Base-by-base conservation (phyloP, 2,329 filamentous ascomycete genomes). In the Neofusicoccum ribis region DNA sequence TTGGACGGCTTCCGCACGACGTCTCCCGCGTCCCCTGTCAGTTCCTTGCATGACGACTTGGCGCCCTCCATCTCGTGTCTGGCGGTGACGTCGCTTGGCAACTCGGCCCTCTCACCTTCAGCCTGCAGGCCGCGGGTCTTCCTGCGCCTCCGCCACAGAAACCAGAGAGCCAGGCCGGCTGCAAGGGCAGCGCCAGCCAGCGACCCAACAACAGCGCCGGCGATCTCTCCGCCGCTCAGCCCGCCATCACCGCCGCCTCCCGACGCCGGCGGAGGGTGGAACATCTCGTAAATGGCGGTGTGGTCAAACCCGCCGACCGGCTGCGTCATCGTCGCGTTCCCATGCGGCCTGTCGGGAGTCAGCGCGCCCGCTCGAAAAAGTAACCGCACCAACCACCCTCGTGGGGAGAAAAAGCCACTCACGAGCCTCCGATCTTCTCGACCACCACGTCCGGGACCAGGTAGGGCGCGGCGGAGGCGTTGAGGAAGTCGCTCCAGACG, bases 401-500 rank as follows among this genome's bases (percentile, higher is more conserved):
- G n/a, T 3, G 12, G 36, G 36, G 36, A 2, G 36, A 37, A 7
- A 37, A 37, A 39, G 5, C 37, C 9, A 39, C 37, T 39, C 41
- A 61, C 58, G 58, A 27, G 8, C 66, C 66, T 9, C 66, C 66
- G 14, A 67, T 65, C 12, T 27, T 31, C 4, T 52, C 49, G 3
- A 67, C 62, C 15, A 67, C 58, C 1, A 43, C 52, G 14, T 58
- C n/a, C 14, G 50, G 50, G 3, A 64, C 43, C 14, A 27, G 39
- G 27, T 64, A 58, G 11, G 7, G 7, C 3, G 36, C 20, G 1
- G 49, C 44, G 27, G 23, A n/a, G 27, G 27, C 15, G 41, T 58
- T 23, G 51, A 58, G 49, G 9, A 27, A 43, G 5, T 50, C 27
- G n/a, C 70, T 66, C 69, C 68, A 71, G 8, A 41, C 64, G 39